phyloP scores from a whole-genome alignment of 1,139 yeast genomes.

The Hansenula anomala region DNA sequence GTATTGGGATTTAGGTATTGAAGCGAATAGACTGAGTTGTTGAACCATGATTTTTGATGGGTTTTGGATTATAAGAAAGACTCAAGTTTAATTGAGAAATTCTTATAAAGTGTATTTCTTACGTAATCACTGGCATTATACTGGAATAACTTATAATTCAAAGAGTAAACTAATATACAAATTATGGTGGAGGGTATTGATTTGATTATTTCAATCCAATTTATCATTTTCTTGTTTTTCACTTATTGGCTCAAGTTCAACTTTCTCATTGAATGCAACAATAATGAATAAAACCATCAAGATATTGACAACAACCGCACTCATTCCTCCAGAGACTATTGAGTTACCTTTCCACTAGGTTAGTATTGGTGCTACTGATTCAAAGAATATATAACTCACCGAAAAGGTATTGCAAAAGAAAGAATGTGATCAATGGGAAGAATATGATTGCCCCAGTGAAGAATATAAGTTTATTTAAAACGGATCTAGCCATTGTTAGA shows the following conservation, averaged over 20 bases:
- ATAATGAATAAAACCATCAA: slow-evolving; percentile 83
- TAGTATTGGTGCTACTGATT: no score
- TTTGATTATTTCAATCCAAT: slow-evolving; percentile 17
- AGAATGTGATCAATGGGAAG: slow-evolving; percentile 73
- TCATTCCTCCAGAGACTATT: slow-evolving; percentile 80
- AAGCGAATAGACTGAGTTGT: slow-evolving; percentile 29
- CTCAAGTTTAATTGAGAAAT: no score
- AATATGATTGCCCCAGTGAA: slow-evolving; percentile 89
- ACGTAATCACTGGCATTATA: no score
- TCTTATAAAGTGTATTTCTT: background rate
- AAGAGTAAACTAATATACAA: no score
- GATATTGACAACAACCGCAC: slow-evolving; percentile 83
- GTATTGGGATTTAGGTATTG: slow-evolving; percentile 25
- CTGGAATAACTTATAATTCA: no score
- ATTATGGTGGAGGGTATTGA: no score
- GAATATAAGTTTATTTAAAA: slow-evolving; percentile 61
- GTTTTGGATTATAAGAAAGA: no score
- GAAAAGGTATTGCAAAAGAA: slow-evolving; percentile 50
- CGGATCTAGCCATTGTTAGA: no score
- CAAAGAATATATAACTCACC: no score
- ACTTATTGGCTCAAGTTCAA: slow-evolving; percentile 30
- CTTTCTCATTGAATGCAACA: slow-evolving; percentile 82
- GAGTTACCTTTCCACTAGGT: slow-evolving; percentile 35
- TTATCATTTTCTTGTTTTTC: slow-evolving; percentile 33
- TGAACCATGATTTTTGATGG: slow-evolving; percentile 28